Evolutionary conservation across 495 filamentous ascomycete genomes (phyloP).

Genomic region (Pseudomonodictys pantanalensis): DNA sequence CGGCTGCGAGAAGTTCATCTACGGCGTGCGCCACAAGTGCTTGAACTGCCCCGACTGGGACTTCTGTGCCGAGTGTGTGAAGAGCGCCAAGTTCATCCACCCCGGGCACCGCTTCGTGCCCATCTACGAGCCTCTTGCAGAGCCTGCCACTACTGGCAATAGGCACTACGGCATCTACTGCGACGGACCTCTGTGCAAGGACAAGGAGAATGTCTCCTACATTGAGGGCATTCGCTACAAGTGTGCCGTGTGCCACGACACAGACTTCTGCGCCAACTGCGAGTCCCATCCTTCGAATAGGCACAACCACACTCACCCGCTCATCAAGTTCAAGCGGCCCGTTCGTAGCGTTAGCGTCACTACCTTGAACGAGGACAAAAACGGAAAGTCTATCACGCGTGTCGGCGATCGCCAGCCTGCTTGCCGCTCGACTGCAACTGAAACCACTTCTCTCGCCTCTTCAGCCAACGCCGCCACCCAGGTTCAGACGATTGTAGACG

Average conservation of each 20-base stretch:
- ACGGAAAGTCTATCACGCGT: constrained; percentile 56
- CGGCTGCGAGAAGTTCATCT: constrained; percentile 86
- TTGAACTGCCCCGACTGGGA: constrained; percentile 97
- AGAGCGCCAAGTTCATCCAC: constrained; percentile 64
- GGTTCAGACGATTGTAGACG: constrained; percentile 70
- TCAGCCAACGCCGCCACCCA: constrained; percentile 58
- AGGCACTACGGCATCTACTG: constrained; percentile 86
- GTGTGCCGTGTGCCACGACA: constrained; percentile 95
- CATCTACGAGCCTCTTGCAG: constrained; percentile 74
- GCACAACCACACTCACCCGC: constrained; percentile 91
- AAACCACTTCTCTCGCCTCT: constrained; percentile 48
- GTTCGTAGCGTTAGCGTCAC: constrained; percentile 86
- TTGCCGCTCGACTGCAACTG: constrained; percentile 50
- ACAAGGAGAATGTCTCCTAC: constrained; percentile 55
- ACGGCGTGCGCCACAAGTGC: constrained; percentile 94
- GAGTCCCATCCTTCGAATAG: constrained; percentile 79
- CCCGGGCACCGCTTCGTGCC: constrained; percentile 86
- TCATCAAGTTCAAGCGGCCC: constrained; percentile 95
- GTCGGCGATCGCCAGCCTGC: constrained; percentile 60
- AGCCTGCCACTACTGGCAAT: constrained; percentile 43
- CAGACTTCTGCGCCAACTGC: constrained; percentile 92
- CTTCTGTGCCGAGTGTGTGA: constrained; percentile 78
- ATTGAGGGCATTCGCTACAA: constrained; percentile 90
- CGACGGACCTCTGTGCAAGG: constrained; percentile 85
- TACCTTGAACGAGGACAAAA: constrained; percentile 71